Percentiles rank a stretch among this genome's conserved stretches.
These are phyloP conservation scores for Trichoderma oligosporum DNA, from an alignment of 2,329 filamentous ascomycete species.

Conservation along the genomic window DNA sequence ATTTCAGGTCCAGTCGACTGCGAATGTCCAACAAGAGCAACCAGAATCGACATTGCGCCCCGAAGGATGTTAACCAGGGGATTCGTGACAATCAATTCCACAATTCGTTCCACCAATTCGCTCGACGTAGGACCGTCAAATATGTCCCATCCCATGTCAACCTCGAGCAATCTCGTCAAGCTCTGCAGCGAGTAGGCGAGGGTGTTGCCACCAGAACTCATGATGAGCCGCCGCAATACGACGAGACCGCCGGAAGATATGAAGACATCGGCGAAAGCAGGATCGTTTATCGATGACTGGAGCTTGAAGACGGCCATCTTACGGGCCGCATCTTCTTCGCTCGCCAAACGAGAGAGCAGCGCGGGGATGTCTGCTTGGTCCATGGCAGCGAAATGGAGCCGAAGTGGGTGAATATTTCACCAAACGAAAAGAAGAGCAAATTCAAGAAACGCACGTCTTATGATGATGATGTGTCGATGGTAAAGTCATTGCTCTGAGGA, in stretches of 20 bases:
- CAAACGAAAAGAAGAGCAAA: neutral
- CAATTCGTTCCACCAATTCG: conserved; percentile 71
- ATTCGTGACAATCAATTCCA: conserved; percentile 90
- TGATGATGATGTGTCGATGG: neutral
- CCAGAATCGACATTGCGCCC: conserved; percentile 94
- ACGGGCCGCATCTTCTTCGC: conserved; percentile 81
- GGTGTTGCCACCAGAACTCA: conserved; percentile 86
- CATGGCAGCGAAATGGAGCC: conserved; percentile 40
- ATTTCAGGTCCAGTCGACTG: conserved; percentile 49
- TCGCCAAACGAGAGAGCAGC: conserved; percentile 60
- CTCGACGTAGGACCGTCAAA: conserved; percentile 61
- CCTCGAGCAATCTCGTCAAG: conserved; percentile 80
- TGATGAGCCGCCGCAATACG: conserved; percentile 75
- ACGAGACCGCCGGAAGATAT: conserved; percentile 82
- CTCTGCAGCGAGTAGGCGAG: conserved; percentile 92
- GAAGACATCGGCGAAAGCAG: conserved; percentile 93
- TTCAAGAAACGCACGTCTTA: neutral
- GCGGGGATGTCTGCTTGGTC: conserved; percentile 65
- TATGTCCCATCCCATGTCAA: conserved; percentile 97
- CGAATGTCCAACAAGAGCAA: conserved; percentile 86
- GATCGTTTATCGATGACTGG: conserved; percentile 91
- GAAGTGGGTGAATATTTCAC: conserved; percentile 10
- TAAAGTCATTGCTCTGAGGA: conserved; percentile 9
- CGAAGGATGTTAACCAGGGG: conserved; percentile 95
- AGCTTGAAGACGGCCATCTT: conserved; percentile 99